Base-by-base conservation (phyloP, 1,284 basidiomycete genomes). In the Cryptococcus sp. region DNA sequence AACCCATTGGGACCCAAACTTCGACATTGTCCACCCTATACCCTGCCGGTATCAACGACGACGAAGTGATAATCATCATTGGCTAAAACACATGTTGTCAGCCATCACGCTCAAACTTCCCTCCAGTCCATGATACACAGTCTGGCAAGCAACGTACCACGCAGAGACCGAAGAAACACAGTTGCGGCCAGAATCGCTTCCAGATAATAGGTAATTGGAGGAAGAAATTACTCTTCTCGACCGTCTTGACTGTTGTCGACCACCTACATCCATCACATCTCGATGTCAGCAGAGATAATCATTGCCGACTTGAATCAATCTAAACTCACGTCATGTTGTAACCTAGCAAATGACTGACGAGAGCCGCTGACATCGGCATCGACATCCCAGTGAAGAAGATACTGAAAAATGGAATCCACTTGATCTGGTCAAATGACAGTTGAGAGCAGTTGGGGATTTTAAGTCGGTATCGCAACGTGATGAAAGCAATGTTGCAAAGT, bases 361-460 rank as follows among this genome's bases (percentile, higher is more conserved):
- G 80, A 0, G 90, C 88, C 38, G 84, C 81, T 3, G 85, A 81
- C 41, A 92, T 83, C 61, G 89, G 89, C 52, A 89, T 83, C 52
- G 85, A 85, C 55, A 91, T 80, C 0, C 89, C 89, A 34, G 86
- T 85, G 68, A 91, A 91, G 83, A 92, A 91, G 80, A 90, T 89
- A 79, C 87, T 87, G 80, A 89, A 89, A 70, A 53, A 66, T 20
- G 68, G 70, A 55, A 73, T 68, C 87, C 89, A 91, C 43, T 82
- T 85, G 58, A 88, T 54, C 65, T 89, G 90, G 74, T 89, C 87
- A 38, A 84, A 50, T 10, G 85, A 70, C 2, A 85, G 78, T 34
- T 81, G 80, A 6, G 84, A 58, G 5, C 89, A 69, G 50, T 81
- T 81, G 41, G 85, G 82, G 19, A 83, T 78, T 15, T 89, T 89